A percentile compares a stretch with the other conserved stretches of the same genome.
Evolutionary conservation across 768 basidiomycete genomes (phyloP).

Genomic region (Rhizopogon vesiculosus): DNA sequence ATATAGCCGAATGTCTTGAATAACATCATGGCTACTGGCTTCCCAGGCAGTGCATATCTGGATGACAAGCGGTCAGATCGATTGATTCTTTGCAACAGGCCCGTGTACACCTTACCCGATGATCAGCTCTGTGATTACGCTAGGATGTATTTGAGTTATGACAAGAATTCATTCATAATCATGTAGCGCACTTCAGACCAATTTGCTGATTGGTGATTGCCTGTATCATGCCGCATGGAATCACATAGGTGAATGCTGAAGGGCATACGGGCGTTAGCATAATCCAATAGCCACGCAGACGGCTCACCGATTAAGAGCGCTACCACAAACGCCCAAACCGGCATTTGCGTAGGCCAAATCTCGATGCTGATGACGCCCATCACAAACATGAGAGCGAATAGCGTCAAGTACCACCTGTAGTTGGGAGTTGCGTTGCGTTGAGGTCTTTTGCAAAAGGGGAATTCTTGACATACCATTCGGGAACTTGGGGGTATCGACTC

Average conservation of each 20-base stretch:
- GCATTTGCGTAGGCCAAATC: conserved; percentile 69
- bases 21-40: conserved; percentile 79
- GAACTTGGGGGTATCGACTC: conserved; percentile 55
- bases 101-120: conserved; percentile 41
- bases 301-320: conserved; percentile 49
- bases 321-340: conserved; percentile 65
- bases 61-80: not conserved
- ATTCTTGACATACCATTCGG: not conserved
- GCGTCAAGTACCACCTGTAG: conserved; percentile 69
- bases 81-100: not conserved
- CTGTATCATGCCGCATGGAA: conserved; percentile 55
- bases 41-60: conserved; percentile 67
- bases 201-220: conserved; percentile 82
- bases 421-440: not conserved
- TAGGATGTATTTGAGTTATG: conserved; percentile 8
- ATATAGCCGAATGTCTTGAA: conserved; percentile 84
- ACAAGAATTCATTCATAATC: not conserved
- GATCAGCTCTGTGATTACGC: conserved; percentile 76
- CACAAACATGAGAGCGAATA: conserved; percentile 69
- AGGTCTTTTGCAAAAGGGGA: not conserved
- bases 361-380: conserved; percentile 69
- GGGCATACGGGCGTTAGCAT: not conserved
- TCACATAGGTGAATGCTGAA: conserved; percentile 37
- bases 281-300: not conserved
- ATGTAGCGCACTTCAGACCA: conserved; percentile 42